phyloP scores from a whole-genome alignment of 1,284 basidiomycete species.

The Sanghuangporus weigelae region DNA sequence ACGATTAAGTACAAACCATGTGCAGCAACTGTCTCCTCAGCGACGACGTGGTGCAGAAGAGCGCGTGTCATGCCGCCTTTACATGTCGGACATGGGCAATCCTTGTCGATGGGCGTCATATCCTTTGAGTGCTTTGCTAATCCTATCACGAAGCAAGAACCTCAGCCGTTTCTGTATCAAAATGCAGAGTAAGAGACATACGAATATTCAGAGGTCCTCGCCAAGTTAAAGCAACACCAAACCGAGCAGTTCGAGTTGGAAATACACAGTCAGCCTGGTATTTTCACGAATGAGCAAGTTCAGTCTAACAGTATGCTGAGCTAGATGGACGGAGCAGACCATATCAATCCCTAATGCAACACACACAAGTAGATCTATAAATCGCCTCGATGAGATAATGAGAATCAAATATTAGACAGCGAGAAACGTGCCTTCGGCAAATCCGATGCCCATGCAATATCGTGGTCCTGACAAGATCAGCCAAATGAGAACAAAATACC shows the following conservation, averaged over 20 bases:
- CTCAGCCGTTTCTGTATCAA: background rate
- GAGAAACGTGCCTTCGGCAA: slow-evolving; percentile 66
- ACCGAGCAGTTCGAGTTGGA: slow-evolving; percentile 81
- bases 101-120: slow-evolving; percentile 62
- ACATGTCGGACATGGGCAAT: slow-evolving; percentile 80
- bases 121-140: slow-evolving; percentile 66
- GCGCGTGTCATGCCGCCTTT: slow-evolving; percentile 57
- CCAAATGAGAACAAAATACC: slow-evolving; percentile 10
- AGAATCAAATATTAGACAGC: background rate
- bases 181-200: slow-evolving; percentile 29
- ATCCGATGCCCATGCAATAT: slow-evolving; percentile 86
- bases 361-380: slow-evolving; percentile 74
- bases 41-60: slow-evolving; percentile 65
- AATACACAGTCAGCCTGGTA: slow-evolving; percentile 82
- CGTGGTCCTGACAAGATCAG: slow-evolving; percentile 52
- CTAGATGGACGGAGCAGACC: slow-evolving; percentile 37
- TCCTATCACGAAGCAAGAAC: slow-evolving; percentile 31
- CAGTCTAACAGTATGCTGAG: background rate
- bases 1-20: slow-evolving; percentile 47
- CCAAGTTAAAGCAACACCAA: slow-evolving; percentile 79
- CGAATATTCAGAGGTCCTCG: slow-evolving; percentile 75
- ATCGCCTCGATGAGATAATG: background rate
- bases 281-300: slow-evolving; percentile 1
- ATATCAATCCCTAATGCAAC: slow-evolving; percentile 86
- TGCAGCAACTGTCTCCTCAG: slow-evolving; percentile 74